Conservation (phyloP, 352 stramenopile species). For the Phytophthora multivora region DNA sequence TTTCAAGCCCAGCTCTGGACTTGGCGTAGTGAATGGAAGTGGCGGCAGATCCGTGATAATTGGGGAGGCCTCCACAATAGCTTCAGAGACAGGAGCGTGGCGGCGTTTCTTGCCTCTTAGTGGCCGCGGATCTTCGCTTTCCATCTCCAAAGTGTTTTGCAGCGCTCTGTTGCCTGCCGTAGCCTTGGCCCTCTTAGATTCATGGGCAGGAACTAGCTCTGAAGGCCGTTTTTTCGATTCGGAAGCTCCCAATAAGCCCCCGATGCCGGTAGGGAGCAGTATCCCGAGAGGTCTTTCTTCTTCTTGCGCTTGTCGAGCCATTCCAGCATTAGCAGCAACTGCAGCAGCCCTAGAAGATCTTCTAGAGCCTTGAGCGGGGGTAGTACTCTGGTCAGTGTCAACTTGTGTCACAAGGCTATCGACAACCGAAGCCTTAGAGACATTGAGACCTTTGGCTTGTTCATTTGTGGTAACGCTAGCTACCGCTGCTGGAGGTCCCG, state of each 20-base stretch:
- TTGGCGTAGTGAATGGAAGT: constrained; percentile 36
- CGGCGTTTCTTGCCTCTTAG: constrained; percentile 31
- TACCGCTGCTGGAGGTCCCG: too few species aligned
- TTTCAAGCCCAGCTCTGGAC: constrained; percentile 8
- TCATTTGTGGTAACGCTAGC: too few species aligned
- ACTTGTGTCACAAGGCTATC: not conserved
- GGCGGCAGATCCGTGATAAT: constrained; percentile 40
- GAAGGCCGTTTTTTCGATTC: constrained; percentile 21
- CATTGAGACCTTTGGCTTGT: too few species aligned
- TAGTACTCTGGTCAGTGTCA: not conserved
- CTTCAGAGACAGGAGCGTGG: constrained; percentile 13
- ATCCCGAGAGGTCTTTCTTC: constrained; percentile 9
- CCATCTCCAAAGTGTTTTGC: constrained; percentile 9
- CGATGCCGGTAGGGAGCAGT: constrained; percentile 1
- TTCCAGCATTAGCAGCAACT: constrained; percentile 14
- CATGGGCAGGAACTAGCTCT: constrained; percentile 6
- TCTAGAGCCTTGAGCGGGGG: not conserved
- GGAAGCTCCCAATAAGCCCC: not conserved
- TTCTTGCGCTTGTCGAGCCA: constrained; percentile 19
- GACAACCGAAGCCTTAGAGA: not conserved
- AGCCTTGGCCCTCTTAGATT: not conserved
- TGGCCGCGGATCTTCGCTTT: not conserved
- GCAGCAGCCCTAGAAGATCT: constrained; percentile 25
- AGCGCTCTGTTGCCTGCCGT: not conserved
- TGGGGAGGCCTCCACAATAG: constrained; percentile 16